phyloP scores from a whole-genome alignment of 1,139 yeast species.

The Petasospora fabianii region DNA sequence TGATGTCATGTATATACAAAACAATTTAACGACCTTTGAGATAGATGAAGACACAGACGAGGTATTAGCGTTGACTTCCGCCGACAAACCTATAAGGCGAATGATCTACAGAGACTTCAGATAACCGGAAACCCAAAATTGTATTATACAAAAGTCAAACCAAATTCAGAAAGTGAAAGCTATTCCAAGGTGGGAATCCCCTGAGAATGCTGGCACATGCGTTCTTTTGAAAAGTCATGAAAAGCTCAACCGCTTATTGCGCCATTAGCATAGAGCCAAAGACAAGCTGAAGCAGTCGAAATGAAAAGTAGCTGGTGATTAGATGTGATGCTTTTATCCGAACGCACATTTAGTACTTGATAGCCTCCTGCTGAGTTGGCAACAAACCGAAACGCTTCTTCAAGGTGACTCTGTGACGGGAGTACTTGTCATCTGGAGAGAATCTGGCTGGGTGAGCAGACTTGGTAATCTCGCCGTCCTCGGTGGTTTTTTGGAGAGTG shows the following conservation, averaged over 20 bases:
- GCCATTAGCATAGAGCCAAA: too few species aligned
- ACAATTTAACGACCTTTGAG: not conserved
- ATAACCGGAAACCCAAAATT: not conserved
- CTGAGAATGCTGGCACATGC: not conserved
- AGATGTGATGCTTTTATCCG: not conserved
- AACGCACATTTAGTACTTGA: slow-evolving; percentile 18
- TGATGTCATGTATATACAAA: slow-evolving; percentile 2
- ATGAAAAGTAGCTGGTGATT: not conserved
- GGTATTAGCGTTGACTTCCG: too few species aligned
- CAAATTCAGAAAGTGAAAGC: not conserved
- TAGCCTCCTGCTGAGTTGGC: slow-evolving; percentile 65
- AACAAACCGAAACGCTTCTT: slow-evolving; percentile 91
- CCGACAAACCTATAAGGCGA: too few species aligned
- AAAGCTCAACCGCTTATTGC: not conserved
- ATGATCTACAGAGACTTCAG: too few species aligned
- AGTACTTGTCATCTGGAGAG: slow-evolving; percentile 98
- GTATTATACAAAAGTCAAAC: slow-evolving; percentile 1
- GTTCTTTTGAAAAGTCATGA: not conserved
- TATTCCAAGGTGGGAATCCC: not conserved
- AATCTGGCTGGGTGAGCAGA: slow-evolving; percentile 99
- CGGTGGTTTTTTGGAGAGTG: slow-evolving; percentile 81
- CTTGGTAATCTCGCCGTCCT: slow-evolving; percentile 89
- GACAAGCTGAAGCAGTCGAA: too few species aligned
- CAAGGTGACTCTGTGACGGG: slow-evolving; percentile 97
- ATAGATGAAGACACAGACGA: too few species aligned